Evolutionary conservation across 1,139 yeast genomes (phyloP), one percentile per base, ranked within the genome.

Genomic region (Scheffersomyces cryptocercus): DNA sequence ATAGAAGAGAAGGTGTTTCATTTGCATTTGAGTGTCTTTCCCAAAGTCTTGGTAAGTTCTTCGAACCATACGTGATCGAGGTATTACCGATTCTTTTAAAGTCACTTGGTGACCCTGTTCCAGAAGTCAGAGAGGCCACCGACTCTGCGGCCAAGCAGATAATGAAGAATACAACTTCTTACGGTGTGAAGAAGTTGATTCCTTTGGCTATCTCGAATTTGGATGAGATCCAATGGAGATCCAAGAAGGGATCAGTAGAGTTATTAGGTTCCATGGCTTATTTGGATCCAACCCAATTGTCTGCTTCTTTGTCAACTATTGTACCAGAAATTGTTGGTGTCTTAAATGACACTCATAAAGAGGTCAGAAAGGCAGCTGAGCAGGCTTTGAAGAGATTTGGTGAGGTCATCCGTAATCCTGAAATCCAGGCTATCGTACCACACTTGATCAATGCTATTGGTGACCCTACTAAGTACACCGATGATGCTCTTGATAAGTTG

Each of bases 261-360:
- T 71, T 93, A 48, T 75, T 93, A 40, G 99, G 99, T 65, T 84
- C 97, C 26, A 95, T 93, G 99, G 99, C 99, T 0, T 93, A 91
- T 62, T 76, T 95, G 52, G 97, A 93, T 58, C 99, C 99, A 5
- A 79, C 95, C 2, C 99, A 93, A 62, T 75, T 95, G 54, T 89
- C 98, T 4, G 81, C 91, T 0, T 89, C 97, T 1, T 74, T 93
- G 55, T 88, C 97, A 0, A 81, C 84, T 0, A 91, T 93, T 67
- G 88, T 93, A 49, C 99, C 99, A 2, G 96, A 91, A 61, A 89
- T 93, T 67, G 99, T 93, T 44, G 93, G 95, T 53, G 97, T 91
- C 15, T 73, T 95, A 59, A 91, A 88, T 59, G 99, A 93, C 55
- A 82, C 97, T 0, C 99, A 93, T 64, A 91, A 91, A 61, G 99